Evolutionary conservation across 1,139 yeast genomes (phyloP).

Genomic region (Yamadazyma sp.): DNA sequence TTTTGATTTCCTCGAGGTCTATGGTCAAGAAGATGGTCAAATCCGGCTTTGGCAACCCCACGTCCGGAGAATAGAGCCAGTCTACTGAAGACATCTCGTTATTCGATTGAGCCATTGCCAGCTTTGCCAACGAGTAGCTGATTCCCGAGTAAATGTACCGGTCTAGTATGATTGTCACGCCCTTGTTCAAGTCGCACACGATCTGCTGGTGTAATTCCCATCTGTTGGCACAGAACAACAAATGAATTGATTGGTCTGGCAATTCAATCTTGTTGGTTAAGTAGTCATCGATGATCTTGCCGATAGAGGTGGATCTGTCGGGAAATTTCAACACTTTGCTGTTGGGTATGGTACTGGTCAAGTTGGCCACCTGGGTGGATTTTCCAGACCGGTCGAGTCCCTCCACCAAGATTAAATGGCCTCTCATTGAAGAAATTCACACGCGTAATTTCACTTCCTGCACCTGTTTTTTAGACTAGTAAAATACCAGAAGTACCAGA

Average conservation of each 20-base stretch:
- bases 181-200: slow-evolving; percentile 43
- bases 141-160: slow-evolving; percentile 91
- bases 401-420: slow-evolving; percentile 77
- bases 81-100: slow-evolving; percentile 52
- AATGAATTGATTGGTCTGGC: slow-evolving; percentile 78
- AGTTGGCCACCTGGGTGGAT: slow-evolving; percentile 72
- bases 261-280: slow-evolving; percentile 53
- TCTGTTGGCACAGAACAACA: slow-evolving; percentile 88
- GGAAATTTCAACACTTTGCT: slow-evolving; percentile 74
- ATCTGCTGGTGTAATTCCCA: slow-evolving; percentile 78
- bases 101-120: slow-evolving; percentile 10
- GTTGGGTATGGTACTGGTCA: slow-evolving; percentile 39
- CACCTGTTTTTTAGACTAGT: too few species aligned
- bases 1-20: slow-evolving; percentile 43
- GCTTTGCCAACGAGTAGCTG: slow-evolving; percentile 88
- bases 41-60: slow-evolving; percentile 88
- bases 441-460: too few species aligned
- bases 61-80: slow-evolving; percentile 84
- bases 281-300: slow-evolving; percentile 73
- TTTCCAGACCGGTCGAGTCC: slow-evolving; percentile 96
- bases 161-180: slow-evolving; percentile 69
- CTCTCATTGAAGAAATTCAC: slow-evolving; percentile 51
- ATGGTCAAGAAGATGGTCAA: slow-evolving; percentile 74
- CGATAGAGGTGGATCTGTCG: slow-evolving; percentile 79
- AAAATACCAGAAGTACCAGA: too few species aligned